Base-by-base conservation (phyloP, 495 filamentous ascomycete species). In the Neurospora africana region DNA sequence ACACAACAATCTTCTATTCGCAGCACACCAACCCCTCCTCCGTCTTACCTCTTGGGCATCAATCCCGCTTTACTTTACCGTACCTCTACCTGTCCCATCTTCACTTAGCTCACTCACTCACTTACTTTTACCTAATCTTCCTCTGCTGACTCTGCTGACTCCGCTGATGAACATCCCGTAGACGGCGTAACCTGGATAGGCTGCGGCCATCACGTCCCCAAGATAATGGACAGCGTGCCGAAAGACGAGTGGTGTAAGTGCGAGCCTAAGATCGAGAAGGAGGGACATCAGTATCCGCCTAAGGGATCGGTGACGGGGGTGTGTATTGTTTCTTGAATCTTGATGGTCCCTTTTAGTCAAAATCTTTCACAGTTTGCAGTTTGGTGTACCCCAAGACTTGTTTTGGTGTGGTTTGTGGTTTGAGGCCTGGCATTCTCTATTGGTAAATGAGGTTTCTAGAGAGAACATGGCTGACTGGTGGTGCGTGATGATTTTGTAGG, bases 131-230 rank as follows among this genome's bases (percentile, higher is more conserved):
- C 6, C 39, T 17, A 19, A 41, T 41, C 41, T n/a, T 43, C 41
- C 41, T n/a, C 19, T 44, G 19, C 41, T 3, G 19, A 43, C 44
- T 53, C 44, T 53, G 43, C 44, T 11, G 44, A 53, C 21, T 53
- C 21, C 5, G 35, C 23, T 70, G 36, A 38, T 17, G 36, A 6
- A 7, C 19, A 15, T 58, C 10, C 1, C 5, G n/a, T 70, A 93
- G 91, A 86, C 70, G 90, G 92, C 73, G 79, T 81, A 71, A 87
- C 89, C 68, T 94, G 91, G 91, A 85, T 80, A 74, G 91, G 91
- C 71, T 94, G 92, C 81, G 91, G 91, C 53, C 79, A 44, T 36
- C 91, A 94, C 76, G 85, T 94, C 68, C 85, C 90, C 19, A 79
- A 75, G 2, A 91, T 93, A 13, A 87, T 94, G 83, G 90, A 91